Base-by-base conservation (phyloP, 2,329 filamentous ascomycete species). In the Cordyceps farinosa region DNA sequence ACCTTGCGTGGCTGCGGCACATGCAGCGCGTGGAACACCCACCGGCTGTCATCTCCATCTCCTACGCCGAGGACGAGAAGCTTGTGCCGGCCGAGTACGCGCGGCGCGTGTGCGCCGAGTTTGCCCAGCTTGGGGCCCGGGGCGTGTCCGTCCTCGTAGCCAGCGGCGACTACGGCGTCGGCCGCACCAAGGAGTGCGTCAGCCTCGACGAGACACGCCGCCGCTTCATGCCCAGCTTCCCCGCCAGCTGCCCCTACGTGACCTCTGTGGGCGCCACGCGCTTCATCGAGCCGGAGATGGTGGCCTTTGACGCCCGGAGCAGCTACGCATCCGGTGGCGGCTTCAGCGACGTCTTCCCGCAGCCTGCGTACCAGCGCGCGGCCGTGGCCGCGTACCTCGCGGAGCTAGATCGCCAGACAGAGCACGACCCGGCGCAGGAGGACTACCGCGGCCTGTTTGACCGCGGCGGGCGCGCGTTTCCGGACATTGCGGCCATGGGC, bases 401-500 rank as follows among this genome's bases (percentile, higher is more conserved):
- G 13, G 69, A 71, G 10, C 70, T 73, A 1, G 34, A 38, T 10
- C 34, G 34, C 5, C 9, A 3, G 11, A 11, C 7, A 38, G 34
- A 38, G 6, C 3, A 8, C 3, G 34, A 38, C 5, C 6, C 34
- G 34, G 34, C 1, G 7, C 34, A 38, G 34, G 34, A 38, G 3
- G 34, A 38, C 3, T 38, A 38, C 34, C 9, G 34, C 5, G 34
- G 34, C 34, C 34, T 38, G 36, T 77, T 75, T 68, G 75, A 75
- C 62, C 66, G 65, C 22, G 73, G 66, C 0, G 75, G 76, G 10
- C 71, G 77, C 36, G 76, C 70, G 7, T 77, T 76, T 62, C 76
- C 77, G 1, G 76, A 78, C 64, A 67, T 79, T 5, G 70, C 72
- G 6, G 74, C 74, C 1, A 76, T 86, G 60, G 76, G 83, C 2